Evolutionary conservation across 2,329 filamentous ascomycete genomes (phyloP).

Genomic region (Cadophora malorum): DNA sequence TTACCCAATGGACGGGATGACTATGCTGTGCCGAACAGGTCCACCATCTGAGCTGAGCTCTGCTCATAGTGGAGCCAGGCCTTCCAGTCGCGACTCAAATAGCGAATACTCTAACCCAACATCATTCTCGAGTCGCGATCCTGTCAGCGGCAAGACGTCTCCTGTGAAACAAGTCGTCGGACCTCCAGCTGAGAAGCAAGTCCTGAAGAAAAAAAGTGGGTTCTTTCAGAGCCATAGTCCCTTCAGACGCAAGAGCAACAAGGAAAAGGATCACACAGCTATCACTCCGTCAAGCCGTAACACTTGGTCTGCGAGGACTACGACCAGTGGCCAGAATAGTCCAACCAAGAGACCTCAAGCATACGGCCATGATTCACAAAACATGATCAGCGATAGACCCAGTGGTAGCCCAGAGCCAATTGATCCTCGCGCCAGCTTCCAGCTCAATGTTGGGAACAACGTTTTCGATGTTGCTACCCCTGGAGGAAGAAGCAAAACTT

Average conservation of each 20-base stretch:
- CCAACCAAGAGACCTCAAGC: slow-evolving; percentile 49
- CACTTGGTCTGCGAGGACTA: slow-evolving; percentile 58
- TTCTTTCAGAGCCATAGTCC: slow-evolving; percentile 95
- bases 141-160: slow-evolving; percentile 74
- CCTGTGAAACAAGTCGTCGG: slow-evolving; percentile 67
- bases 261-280: slow-evolving; percentile 67
- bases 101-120: slow-evolving; percentile 92
- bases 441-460: slow-evolving; percentile 93
- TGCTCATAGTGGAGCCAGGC: slow-evolving; percentile 69
- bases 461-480: slow-evolving; percentile 91
- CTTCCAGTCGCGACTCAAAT: slow-evolving; percentile 84
- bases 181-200: slow-evolving; percentile 64
- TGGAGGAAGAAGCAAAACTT: slow-evolving; percentile 61
- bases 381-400: slow-evolving; percentile 49
- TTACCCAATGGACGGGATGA: slow-evolving; percentile 95
- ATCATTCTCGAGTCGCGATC: slow-evolving; percentile 86
- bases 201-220: slow-evolving; percentile 74
- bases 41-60: slow-evolving; percentile 74
- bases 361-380: slow-evolving; percentile 50
- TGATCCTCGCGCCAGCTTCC: slow-evolving; percentile 89
- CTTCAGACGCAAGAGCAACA: slow-evolving; percentile 89
- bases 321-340: slow-evolving; percentile 35
- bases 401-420: slow-evolving; percentile 81
- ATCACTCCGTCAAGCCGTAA: slow-evolving; percentile 55
- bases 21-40: slow-evolving; percentile 88